A percentile compares a stretch with the other conserved stretches of the same genome.
phyloP scores from a whole-genome alignment of 2,329 filamentous ascomycete species.

The Xylariaceae sp. region DNA sequence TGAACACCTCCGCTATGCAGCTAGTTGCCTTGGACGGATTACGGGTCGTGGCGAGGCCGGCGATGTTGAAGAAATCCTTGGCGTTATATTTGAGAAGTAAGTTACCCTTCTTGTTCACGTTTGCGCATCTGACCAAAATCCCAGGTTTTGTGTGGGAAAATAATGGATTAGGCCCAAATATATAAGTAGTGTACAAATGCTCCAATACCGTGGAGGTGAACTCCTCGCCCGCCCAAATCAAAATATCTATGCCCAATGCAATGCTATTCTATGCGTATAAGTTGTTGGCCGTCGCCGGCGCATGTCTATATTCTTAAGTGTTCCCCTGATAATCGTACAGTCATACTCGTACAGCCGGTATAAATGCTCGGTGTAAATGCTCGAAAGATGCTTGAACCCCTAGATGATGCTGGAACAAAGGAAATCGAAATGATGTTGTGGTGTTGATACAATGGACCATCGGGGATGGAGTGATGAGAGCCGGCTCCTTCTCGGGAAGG shows the following conservation, averaged over 20 bases:
- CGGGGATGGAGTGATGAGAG: constrained; percentile 9
- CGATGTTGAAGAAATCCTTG: constrained; percentile 94
- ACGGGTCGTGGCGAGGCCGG: constrained; percentile 85
- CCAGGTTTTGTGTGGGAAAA: constrained; percentile 64
- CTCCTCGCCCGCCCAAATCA: constrained; percentile 21
- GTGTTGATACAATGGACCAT: constrained; percentile 30
- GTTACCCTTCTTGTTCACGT: constrained; percentile 43
- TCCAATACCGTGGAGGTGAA: constrained; percentile 7
- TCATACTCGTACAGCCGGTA: constrained; percentile 32
- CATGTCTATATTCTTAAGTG: constrained; percentile 30
- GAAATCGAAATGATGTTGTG: constrained; percentile 22
- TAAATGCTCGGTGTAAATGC: constrained; percentile 39
- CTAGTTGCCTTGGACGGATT: constrained; percentile 80
- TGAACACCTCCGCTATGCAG: constrained; percentile 84
- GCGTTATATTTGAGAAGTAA: constrained; percentile 97
- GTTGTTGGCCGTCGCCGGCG: constrained; percentile 30
- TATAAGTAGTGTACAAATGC: constrained; percentile 14
- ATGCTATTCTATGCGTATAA: constrained; percentile 31
- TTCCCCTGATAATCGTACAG: constrained; percentile 32
- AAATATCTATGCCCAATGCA: constrained; percentile 31
- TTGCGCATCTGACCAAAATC: constrained; percentile 22
- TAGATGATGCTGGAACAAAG: constrained; percentile 33
- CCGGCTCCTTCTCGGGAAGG: constrained; percentile 3
- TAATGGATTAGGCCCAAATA: constrained; percentile 37
- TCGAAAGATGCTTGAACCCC: constrained; percentile 29